phyloP scores from a whole-genome alignment of 768 basidiomycete species.

The Tylopilus sp. region DNA sequence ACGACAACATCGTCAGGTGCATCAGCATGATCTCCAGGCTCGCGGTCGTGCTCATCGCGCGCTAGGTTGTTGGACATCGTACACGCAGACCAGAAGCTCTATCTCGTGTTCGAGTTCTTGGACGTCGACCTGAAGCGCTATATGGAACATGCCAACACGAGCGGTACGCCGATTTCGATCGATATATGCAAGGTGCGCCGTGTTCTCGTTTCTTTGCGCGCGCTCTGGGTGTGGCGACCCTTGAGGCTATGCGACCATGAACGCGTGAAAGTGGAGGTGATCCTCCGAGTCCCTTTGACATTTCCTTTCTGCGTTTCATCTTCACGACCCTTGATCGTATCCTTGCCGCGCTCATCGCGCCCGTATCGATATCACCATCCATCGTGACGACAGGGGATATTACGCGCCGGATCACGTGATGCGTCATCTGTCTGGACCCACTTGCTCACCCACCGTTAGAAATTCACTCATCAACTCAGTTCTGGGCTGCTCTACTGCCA shows the following conservation, averaged over 20 bases:
- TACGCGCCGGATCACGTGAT: slow-evolving; percentile 33
- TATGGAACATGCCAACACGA: slow-evolving; percentile 83
- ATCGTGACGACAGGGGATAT: slow-evolving; percentile 16
- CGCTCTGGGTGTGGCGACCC: slow-evolving; percentile 2
- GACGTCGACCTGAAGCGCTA: slow-evolving; percentile 96
- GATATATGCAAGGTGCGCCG: slow-evolving; percentile 76
- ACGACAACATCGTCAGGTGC: slow-evolving; percentile 93
- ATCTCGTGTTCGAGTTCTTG: slow-evolving; percentile 96
- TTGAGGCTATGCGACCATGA: slow-evolving; percentile 11
- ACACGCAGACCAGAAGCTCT: slow-evolving; percentile 94
- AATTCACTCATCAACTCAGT: slow-evolving; percentile 93
- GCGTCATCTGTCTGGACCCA: not conserved
- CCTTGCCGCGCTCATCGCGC: not conserved
- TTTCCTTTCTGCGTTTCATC: slow-evolving; percentile 11
- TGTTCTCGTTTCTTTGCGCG: not conserved
- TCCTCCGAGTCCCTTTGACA: not conserved
- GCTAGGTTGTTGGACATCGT: slow-evolving; percentile 90
- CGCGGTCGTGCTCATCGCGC: slow-evolving; percentile 6
- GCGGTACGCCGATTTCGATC: slow-evolving; percentile 65
- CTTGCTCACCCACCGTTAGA: slow-evolving; percentile 46
- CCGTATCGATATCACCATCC: slow-evolving; percentile 18
- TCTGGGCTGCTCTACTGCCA: slow-evolving; percentile 94
- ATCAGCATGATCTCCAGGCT: not conserved
- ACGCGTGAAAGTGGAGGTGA: slow-evolving; percentile 22
- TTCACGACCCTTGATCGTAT: not conserved